Conservation (phyloP, 139 green algal genomes). For the Nannochloris sp. region DNA sequence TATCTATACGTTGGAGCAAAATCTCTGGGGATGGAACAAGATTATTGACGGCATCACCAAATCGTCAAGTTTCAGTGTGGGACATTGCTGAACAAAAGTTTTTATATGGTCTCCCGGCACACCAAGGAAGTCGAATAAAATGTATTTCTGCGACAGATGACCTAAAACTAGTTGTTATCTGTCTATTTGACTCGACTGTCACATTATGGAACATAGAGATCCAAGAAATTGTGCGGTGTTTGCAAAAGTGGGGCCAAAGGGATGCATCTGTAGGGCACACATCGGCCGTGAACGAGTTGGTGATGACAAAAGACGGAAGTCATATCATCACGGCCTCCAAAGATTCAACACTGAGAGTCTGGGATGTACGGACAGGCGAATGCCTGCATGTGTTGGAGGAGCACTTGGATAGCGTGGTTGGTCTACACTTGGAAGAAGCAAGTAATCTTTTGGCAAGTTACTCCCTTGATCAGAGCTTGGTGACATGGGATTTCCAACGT, state of each 20-base stretch:
- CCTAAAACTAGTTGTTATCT: constrained; percentile 23
- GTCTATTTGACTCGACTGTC: constrained; percentile 57
- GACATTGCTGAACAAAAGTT: constrained; percentile 16
- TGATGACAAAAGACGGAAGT: constrained; percentile 27
- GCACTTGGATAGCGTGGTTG: constrained; percentile 19
- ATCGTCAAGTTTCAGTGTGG: constrained; percentile 34
- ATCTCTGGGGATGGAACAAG: constrained; percentile 24
- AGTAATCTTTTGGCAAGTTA: constrained; percentile 33
- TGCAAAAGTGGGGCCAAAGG: constrained; percentile 48
- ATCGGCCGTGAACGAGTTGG: constrained; percentile 28
- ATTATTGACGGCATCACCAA: constrained; percentile 32
- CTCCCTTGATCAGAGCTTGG: constrained; percentile 26
- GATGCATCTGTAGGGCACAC: constrained; percentile 36
- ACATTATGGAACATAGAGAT: constrained; percentile 46
- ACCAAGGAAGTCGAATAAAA: constrained; percentile 47
- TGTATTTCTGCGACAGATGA: constrained; percentile 41
- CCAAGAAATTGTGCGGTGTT: constrained; percentile 19
- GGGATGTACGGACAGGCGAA: constrained; percentile 31
- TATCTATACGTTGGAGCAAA: constrained; percentile 26
- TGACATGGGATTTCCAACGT: constrained; percentile 28
- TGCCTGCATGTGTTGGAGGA: constrained; percentile 30
- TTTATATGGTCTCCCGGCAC: constrained; percentile 37
- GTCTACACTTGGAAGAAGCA: constrained; percentile 15
- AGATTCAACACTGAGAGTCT: constrained; percentile 60
- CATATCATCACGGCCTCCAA: constrained; percentile 49